A percentile compares a stretch with the other conserved stretches of the same genome.
phyloP scores from a whole-genome alignment of 1,139 yeast genomes.

The Nadsonia starkeyi-henricii region DNA sequence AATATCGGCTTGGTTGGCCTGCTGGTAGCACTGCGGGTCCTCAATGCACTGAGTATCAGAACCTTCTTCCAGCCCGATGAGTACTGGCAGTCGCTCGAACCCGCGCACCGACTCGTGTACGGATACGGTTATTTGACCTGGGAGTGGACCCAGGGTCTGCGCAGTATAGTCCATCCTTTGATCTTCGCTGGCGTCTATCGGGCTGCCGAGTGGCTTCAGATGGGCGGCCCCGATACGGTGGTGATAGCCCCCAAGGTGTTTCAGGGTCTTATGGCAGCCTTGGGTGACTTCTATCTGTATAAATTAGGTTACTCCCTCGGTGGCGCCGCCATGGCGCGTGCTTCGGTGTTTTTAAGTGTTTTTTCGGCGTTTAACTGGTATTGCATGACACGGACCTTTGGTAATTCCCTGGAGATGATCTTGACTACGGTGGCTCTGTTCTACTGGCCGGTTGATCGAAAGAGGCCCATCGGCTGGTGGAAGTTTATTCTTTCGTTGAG shows the following conservation, averaged over 20 bases:
- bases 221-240: slow-evolving; percentile 23
- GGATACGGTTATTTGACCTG: slow-evolving; percentile 83
- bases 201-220: slow-evolving; percentile 14
- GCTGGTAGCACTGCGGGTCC: slow-evolving; percentile 31
- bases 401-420: slow-evolving; percentile 69
- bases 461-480: slow-evolving; percentile 5
- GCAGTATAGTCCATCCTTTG: slow-evolving; percentile 73
- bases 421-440: slow-evolving; percentile 57
- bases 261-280: slow-evolving; percentile 57
- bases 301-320: slow-evolving; percentile 27
- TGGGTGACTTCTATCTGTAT: slow-evolving; percentile 53
- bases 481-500: slow-evolving; percentile 13
- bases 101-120: slow-evolving; percentile 64
- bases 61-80: slow-evolving; percentile 97
- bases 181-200: slow-evolving; percentile 38
- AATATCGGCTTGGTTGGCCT: slow-evolving; percentile 7
- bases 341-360: slow-evolving; percentile 40
- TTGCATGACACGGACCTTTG: slow-evolving; percentile 67
- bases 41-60: slow-evolving; percentile 47
- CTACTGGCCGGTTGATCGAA: slow-evolving; percentile 53
- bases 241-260: slow-evolving; percentile 43
- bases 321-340: slow-evolving; percentile 29
- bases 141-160: slow-evolving; percentile 75
- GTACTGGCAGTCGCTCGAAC: slow-evolving; percentile 83
- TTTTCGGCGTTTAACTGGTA: slow-evolving; percentile 77